Evolutionary conservation across 768 basidiomycete species (phyloP), one percentile per base, ranked within the genome.

Genomic region (Megacollybia marginata): DNA sequence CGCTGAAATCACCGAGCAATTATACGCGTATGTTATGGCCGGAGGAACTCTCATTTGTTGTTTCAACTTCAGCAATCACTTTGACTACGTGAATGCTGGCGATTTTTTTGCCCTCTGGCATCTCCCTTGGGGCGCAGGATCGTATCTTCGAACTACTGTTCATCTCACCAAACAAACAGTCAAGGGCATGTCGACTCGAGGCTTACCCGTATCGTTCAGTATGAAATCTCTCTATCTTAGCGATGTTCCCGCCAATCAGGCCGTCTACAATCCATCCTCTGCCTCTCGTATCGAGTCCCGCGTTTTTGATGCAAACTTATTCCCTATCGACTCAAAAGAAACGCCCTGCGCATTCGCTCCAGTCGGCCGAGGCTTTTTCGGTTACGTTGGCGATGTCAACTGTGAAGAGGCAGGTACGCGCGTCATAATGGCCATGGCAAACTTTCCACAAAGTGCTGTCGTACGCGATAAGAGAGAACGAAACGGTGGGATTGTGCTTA

Each of bases 61-160:
- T 6, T 47, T 52, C 33, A 53, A 55, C 28, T 59, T 62, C 48
- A 57, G 60, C 55, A 51, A 55, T 23, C 18, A 19, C 23, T 28
- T 54, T 28, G 10, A 46, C 18, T 51, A 36, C 47, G n/a, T 7
- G 31, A 23, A 13, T n/a, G 53, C 50, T 8, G 4, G 19, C 9
- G 6, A 28, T 11, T 54, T 56, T 35, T 55, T 56, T 23, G 31
- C 42, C 33, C 33, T 20, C 4, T 60, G 60, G 60, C 50, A 55
- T 9, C 46, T 62, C 12, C 36, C 52, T 3, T 65, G 64, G 64
- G 49, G 49, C 32, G 40, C 42, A 2, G 64, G 62, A 9, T 50
- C 56, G 8, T 64, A 64, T 52, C 49, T 52, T 38, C 54, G 62
- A 33, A 62, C 57, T 9, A 62, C 62, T 2, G 52, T 58, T 43